Percentiles rank a stretch among this genome's conserved stretches.
phyloP scores from a whole-genome alignment of 768 basidiomycete species.

The Collybia sp. region DNA sequence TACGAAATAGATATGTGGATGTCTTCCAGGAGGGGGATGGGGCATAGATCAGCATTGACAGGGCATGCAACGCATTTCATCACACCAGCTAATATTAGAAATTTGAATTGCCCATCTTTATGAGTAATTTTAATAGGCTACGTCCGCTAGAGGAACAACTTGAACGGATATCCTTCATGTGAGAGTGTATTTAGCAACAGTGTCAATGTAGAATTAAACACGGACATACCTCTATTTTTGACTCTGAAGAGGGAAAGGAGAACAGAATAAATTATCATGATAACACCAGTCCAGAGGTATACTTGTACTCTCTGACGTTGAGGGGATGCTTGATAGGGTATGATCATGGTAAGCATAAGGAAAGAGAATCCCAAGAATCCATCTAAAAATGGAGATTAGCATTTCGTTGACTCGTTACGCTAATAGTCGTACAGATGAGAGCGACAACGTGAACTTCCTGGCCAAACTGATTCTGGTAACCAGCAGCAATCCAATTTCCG shows the following conservation, averaged over 20 bases:
- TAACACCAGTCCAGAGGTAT: constrained; percentile 83
- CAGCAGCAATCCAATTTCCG: constrained; percentile 80
- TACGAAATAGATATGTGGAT: constrained; percentile 85
- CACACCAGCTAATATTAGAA: constrained; percentile 4
- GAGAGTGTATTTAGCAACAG: not conserved
- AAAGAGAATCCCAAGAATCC: constrained; percentile 77
- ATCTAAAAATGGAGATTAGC: constrained; percentile 43
- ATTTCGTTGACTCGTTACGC: not conserved
- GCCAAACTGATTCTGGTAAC: constrained; percentile 88
- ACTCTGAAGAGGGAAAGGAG: constrained; percentile 83
- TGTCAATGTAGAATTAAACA: not conserved
- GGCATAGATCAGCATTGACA: constrained; percentile 15
- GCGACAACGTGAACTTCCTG: constrained; percentile 89
- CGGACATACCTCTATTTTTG: constrained; percentile 77
- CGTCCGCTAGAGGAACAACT: constrained; percentile 51
- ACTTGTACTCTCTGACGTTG: constrained; percentile 78
- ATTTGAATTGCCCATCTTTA: not conserved
- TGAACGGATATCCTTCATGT: constrained; percentile 72
- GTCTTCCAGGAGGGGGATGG: constrained; percentile 65
- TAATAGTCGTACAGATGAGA: constrained; percentile 66
- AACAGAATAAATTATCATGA: constrained; percentile 82
- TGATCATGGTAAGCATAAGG: constrained; percentile 73
- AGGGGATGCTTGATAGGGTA: constrained; percentile 74
- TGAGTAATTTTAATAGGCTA: not conserved
- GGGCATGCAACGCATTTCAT: not conserved